phyloP scores from a whole-genome alignment of 768 basidiomycete species.

The Sporobolomyces pararoseus region DNA sequence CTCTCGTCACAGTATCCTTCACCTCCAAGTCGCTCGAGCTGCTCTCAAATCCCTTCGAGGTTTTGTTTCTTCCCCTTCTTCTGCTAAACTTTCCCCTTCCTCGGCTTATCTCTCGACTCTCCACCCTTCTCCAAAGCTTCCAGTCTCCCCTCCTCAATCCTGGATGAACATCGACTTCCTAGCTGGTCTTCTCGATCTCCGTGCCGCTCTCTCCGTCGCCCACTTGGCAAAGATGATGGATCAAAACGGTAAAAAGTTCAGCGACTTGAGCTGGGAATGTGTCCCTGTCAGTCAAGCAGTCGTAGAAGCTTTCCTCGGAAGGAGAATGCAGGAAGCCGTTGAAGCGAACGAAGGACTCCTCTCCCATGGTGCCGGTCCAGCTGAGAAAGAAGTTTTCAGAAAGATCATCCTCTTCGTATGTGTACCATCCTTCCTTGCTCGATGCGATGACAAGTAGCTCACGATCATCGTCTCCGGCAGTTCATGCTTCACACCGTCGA shows the following conservation, averaged over 20 bases:
- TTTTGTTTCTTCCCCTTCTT: not conserved
- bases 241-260: constrained; percentile 44
- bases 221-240: constrained; percentile 51
- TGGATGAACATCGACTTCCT: constrained; percentile 52
- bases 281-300: constrained; percentile 63
- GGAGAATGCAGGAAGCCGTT: constrained; percentile 52
- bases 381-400: constrained; percentile 40
- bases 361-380: constrained; percentile 40
- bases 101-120: constrained; percentile 61
- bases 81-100: constrained; percentile 51
- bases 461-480: constrained; percentile 49
- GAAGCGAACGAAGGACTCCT: constrained; percentile 53
- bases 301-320: constrained; percentile 66
- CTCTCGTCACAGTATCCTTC: constrained; percentile 54
- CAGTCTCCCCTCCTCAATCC: constrained; percentile 2
- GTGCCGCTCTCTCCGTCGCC: constrained; percentile 62
- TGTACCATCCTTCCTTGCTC: not conserved
- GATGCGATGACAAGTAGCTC: not conserved
- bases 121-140: not conserved
- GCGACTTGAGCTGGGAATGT: constrained; percentile 57
- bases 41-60: constrained; percentile 60
- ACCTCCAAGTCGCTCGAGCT: constrained; percentile 68
- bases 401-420: constrained; percentile 11
- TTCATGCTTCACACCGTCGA: constrained; percentile 63
- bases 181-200: constrained; percentile 56